Conservation (phyloP, 208 protist genomes). For the Trypanosoma theileri region DNA sequence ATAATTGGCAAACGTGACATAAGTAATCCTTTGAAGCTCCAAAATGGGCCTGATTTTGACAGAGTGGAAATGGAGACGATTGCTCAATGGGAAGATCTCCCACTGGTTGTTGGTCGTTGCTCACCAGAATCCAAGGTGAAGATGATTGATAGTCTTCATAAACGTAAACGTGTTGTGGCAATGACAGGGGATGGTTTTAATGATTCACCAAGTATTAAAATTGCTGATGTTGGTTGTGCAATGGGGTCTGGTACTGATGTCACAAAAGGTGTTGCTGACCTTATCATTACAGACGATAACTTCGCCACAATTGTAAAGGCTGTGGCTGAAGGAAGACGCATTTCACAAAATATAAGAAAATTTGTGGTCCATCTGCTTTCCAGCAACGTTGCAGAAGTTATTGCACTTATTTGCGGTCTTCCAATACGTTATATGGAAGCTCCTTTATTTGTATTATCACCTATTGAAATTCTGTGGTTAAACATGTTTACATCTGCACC, state of each 20-base stretch:
- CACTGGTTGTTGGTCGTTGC: conserved; percentile 86
- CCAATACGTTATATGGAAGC: conserved; percentile 64
- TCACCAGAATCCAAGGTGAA: conserved; percentile 90
- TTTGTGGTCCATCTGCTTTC: conserved; percentile 90
- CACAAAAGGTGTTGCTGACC: conserved; percentile 92
- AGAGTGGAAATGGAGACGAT: conserved; percentile 63
- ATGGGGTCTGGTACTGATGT: conserved; percentile 98
- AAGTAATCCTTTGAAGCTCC: conserved; percentile 60
- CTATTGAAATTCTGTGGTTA: conserved; percentile 92
- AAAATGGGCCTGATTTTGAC: conserved; percentile 85
- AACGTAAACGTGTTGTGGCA: conserved; percentile 67
- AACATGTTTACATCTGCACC: conserved; percentile 88
- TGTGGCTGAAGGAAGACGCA: conserved; percentile 83
- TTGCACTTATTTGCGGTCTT: conserved; percentile 85
- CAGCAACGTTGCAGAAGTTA: conserved; percentile 88
- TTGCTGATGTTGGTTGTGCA: conserved; percentile 94
- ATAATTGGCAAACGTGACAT: conserved; percentile 72
- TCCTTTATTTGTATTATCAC: conserved; percentile 83
- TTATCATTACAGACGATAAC: conserved; percentile 98
- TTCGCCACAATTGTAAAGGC: conserved; percentile 97
- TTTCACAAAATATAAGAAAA: conserved; percentile 88
- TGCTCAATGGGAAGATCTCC: conserved; percentile 73
- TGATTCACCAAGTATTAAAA: conserved; percentile 95
- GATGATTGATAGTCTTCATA: conserved; percentile 90
- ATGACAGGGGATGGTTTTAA: conserved; percentile 97